phyloP scores from a whole-genome alignment of 2,329 filamentous ascomycete species.

The Raffaelea albimanens region DNA sequence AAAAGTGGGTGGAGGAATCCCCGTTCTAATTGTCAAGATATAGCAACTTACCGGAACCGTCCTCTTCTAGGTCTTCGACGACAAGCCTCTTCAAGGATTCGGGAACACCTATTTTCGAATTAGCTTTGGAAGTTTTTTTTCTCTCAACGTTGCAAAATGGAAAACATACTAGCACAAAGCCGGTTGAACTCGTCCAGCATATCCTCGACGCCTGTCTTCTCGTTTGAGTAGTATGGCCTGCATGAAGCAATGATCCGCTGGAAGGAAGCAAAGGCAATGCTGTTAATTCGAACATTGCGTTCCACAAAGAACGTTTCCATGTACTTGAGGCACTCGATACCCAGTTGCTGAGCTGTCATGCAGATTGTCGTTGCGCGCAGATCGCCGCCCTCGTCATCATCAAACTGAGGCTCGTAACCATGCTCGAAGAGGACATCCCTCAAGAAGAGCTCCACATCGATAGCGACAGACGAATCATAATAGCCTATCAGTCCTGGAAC shows the following conservation, averaged over 20 bases:
- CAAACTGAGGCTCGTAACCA: slow-evolving; percentile 19
- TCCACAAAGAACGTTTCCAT: slow-evolving; percentile 36
- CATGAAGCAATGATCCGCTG: slow-evolving; percentile 34
- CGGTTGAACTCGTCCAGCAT: slow-evolving; percentile 21
- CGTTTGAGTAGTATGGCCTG: slow-evolving; percentile 24
- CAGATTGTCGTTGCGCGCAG: slow-evolving; percentile 22
- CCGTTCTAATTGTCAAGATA: no score
- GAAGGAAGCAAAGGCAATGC: slow-evolving; percentile 31
- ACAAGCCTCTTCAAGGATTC: slow-evolving; percentile 43
- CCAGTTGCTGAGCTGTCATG: slow-evolving; percentile 29
- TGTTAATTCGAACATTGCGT: slow-evolving; percentile 29
- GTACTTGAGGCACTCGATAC: slow-evolving; percentile 33
- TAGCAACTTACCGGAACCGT: slow-evolving; percentile 52
- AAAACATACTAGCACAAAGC: slow-evolving; percentile 27
- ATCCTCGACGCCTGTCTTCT: not conserved
- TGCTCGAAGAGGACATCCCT: slow-evolving; percentile 31
- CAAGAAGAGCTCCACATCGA: slow-evolving; percentile 33
- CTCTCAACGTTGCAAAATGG: not conserved
- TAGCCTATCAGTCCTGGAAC: slow-evolving; percentile 40
- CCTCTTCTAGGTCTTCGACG: slow-evolving; percentile 48
- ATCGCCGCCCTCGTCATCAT: slow-evolving; percentile 21
- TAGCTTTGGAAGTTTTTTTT: not conserved
- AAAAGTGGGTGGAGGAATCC: no score
- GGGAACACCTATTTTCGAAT: slow-evolving; percentile 25
- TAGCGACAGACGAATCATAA: slow-evolving; percentile 31